These are phyloP conservation scores for Orbilia javanica DNA, from an alignment of 2,329 filamentous ascomycete genomes.

Conservation along the genomic window DNA sequence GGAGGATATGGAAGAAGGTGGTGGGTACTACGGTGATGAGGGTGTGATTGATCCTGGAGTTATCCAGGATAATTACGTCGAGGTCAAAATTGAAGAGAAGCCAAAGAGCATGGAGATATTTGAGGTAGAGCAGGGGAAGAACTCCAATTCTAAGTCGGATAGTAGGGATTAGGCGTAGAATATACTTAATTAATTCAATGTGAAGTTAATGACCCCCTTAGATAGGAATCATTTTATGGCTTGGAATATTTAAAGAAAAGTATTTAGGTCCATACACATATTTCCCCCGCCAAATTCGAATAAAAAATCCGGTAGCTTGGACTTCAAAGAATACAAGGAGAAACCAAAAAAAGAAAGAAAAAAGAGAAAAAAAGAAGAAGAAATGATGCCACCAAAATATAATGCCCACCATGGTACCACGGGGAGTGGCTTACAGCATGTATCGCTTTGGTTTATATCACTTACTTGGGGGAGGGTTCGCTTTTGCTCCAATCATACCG, in stretches of 20 bases:
- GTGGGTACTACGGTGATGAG: slow-evolving; percentile 5
- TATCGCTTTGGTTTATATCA: background rate
- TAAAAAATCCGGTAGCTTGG: too few relatives aligned
- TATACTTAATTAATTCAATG: too few relatives aligned
- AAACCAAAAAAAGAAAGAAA: too few relatives aligned
- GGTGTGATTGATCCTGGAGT: background rate
- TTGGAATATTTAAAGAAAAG: too few relatives aligned
- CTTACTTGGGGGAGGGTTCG: background rate
- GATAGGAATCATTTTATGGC: too few relatives aligned
- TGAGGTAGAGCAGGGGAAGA: slow-evolving; percentile 24
- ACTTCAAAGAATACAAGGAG: too few relatives aligned
- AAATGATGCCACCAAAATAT: background rate
- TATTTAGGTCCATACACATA: too few relatives aligned
- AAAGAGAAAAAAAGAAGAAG: too few relatives aligned
- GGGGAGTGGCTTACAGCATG: too few relatives aligned
- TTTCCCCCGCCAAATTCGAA: too few relatives aligned
- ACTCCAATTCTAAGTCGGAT: background rate
- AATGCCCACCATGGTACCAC: background rate
- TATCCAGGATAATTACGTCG: slow-evolving; percentile 9
- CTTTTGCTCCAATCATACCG: slow-evolving; percentile 11
- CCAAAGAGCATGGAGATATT: slow-evolving; percentile 9
- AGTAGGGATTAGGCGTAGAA: background rate
- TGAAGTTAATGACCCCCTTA: too few relatives aligned
- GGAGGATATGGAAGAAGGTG: background rate
- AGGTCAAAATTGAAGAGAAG: background rate